phyloP scores from a whole-genome alignment of 306 rosid species.

The Quercus aquifolioides region DNA sequence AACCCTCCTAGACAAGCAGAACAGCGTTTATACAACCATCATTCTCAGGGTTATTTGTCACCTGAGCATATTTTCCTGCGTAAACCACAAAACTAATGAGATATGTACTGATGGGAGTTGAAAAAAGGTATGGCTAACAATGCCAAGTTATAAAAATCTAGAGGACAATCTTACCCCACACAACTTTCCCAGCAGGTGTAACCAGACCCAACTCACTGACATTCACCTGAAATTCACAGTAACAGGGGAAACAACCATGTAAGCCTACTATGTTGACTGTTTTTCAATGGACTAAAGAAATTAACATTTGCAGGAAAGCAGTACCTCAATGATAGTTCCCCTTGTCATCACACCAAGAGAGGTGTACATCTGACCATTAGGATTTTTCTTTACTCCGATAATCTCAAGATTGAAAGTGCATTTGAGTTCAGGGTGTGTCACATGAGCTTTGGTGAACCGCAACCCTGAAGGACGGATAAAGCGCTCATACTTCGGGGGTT shows the following conservation, averaged over 20 bases:
- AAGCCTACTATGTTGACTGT: background rate
- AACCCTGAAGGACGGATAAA: constrained; percentile 85
- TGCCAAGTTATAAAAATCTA: background rate
- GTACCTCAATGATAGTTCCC: constrained; percentile 94
- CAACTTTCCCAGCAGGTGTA: constrained; percentile 95
- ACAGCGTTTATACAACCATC: constrained; percentile 92
- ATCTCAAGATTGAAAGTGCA: constrained; percentile 89
- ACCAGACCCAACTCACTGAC: constrained; percentile 94
- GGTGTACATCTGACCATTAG: constrained; percentile 86
- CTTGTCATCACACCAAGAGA: constrained; percentile 88
- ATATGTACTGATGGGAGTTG: background rate
- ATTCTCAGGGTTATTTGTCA: constrained; percentile 88
- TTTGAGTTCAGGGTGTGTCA: constrained; percentile 95
- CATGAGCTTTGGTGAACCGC: constrained; percentile 89
- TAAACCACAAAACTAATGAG: background rate
- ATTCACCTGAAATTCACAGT: constrained; percentile 61
- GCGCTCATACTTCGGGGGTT: constrained; percentile 94
- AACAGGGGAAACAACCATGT: background rate
- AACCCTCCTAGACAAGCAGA: constrained; percentile 59
- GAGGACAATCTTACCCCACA: constrained; percentile 68
- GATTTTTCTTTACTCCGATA: constrained; percentile 92
- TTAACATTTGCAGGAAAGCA: background rate
- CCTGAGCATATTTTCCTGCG: constrained; percentile 95
- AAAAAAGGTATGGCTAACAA: background rate
- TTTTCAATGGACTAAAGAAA: background rate